A percentile compares a stretch with the other conserved stretches of the same genome.
These are phyloP conservation scores for Posidonia australis DNA, from an alignment of 106 monocot genomes.

Conservation along the genomic window DNA sequence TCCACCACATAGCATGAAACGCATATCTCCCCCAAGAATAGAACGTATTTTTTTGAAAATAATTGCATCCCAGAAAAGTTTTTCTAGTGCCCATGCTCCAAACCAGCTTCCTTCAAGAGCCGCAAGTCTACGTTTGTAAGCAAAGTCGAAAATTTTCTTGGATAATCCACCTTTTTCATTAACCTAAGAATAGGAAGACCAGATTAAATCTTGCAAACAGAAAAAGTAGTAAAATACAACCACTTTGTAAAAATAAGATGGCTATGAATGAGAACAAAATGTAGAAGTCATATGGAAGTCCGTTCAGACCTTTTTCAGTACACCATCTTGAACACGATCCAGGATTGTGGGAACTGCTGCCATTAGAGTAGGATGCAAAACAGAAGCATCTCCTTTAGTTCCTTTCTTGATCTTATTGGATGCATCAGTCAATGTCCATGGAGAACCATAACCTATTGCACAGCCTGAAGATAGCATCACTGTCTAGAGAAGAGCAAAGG, in stretches of 20 bases:
- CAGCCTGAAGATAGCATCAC: conserved; percentile 37
- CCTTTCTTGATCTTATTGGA: conserved; percentile 64
- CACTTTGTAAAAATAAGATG: too few species aligned
- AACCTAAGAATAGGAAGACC: conserved; percentile 15
- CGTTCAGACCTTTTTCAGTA: conserved; percentile 38
- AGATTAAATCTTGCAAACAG: too few species aligned
- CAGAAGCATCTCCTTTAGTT: conserved; percentile 59
- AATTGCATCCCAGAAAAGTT: conserved; percentile 29
- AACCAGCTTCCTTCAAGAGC: conserved; percentile 45
- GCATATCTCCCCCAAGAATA: conserved; percentile 43
- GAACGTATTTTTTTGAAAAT: conserved; percentile 34
- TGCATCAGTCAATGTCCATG: conserved; percentile 51
- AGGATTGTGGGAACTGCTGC: conserved; percentile 56
- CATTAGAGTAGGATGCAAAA: conserved; percentile 43
- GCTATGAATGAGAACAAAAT: too few species aligned
- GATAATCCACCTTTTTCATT: conserved; percentile 40
- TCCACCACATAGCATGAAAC: conserved; percentile 50
- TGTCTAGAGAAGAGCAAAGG: conserved; percentile 14
- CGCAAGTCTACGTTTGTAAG: conserved; percentile 30
- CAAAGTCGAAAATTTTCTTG: conserved; percentile 46
- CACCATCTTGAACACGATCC: conserved; percentile 54
- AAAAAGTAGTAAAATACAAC: too few species aligned
- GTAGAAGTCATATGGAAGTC: background rate
- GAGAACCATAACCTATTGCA: conserved; percentile 51
- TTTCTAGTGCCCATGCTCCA: conserved; percentile 44